These are phyloP conservation scores for Diplotaxis tenuifolia DNA, from an alignment of 345 rosid genomes.

Conservation along the genomic window DNA sequence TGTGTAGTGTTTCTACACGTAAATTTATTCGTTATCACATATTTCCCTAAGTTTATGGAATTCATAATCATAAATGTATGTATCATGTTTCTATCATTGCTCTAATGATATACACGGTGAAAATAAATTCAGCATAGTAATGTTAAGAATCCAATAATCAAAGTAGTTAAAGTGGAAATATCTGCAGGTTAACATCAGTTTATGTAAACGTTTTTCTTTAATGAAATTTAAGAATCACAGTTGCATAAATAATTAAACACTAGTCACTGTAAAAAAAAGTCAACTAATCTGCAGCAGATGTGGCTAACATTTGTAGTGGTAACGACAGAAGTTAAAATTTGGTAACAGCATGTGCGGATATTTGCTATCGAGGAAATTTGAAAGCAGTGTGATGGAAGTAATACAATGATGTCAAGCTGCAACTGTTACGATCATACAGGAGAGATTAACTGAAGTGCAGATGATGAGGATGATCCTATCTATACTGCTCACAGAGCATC, in stretches of 20 bases:
- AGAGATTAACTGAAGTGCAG: neutral
- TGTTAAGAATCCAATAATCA: neutral
- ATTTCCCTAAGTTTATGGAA: neutral
- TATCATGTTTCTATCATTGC: neutral
- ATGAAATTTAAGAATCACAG: neutral
- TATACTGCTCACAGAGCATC: constrained; percentile 7
- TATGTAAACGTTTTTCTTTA: neutral
- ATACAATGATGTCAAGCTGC: constrained; percentile 2
- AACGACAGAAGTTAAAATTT: neutral
- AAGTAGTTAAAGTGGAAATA: neutral
- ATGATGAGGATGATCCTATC: neutral
- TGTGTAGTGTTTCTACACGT: neutral
- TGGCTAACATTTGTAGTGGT: neutral
- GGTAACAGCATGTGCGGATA: neutral
- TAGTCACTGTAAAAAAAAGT: neutral
- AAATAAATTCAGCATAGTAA: neutral
- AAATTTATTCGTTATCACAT: neutral
- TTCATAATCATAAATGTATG: neutral
- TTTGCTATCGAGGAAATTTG: neutral
- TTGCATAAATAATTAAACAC: neutral
- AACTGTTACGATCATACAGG: constrained; percentile 10
- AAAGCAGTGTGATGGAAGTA: neutral
- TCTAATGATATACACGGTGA: neutral
- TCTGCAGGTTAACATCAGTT: neutral
- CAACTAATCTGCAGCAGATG: neutral